Evolutionary conservation across 2,329 filamentous ascomycete genomes (phyloP), one percentile per base, ranked within the genome.

Genomic region (Penicillium digitatum): DNA sequence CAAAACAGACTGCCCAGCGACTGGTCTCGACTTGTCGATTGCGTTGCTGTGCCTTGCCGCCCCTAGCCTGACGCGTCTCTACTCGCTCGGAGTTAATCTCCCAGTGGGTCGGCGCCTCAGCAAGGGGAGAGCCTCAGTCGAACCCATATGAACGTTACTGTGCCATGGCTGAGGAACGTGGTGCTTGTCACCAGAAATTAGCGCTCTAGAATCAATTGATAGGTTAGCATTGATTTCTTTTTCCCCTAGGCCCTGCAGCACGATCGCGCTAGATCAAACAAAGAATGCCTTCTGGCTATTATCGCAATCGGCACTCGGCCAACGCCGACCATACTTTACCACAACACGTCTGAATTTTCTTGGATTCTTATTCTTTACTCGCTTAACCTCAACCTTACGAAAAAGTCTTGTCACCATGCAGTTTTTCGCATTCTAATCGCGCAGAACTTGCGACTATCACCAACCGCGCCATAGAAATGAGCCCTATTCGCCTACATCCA

Each of bases 21-120:
- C 22, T 39, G 40, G 46, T 52, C 52, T 52, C 44, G 48, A 54
- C 46, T 56, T 58, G 48, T 62, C 53, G 52, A 59, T 57, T 58
- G 55, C 57, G 56, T 49, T 5, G 58, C 61, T 60, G 43, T 55
- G 60, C 61, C 55, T 68, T 66, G 64, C 61, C 66, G 66, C 66
- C 60, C 56, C 52, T 47, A 59, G 48, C 52, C 49, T 60, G 56
- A 54, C 32, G 54, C 61, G 55, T 59, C 54, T 52, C 44, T 35
- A 55, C 45, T 60, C 55, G 52, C 56, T 44, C 52, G 52, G 54
- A 62, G 50, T 59, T 49, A 46, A 56, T 56, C 47, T 60, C 46
- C 59, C 51, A 48, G 53, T 52, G 46, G 42, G 35, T 32, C 48
- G 22, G 49, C 47, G 52, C 52, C 51, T 55, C 34, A 55, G 55